Evolutionary conservation across 2,329 filamentous ascomycete genomes (phyloP).

Genomic region (Exophiala dermatitidis): DNA sequence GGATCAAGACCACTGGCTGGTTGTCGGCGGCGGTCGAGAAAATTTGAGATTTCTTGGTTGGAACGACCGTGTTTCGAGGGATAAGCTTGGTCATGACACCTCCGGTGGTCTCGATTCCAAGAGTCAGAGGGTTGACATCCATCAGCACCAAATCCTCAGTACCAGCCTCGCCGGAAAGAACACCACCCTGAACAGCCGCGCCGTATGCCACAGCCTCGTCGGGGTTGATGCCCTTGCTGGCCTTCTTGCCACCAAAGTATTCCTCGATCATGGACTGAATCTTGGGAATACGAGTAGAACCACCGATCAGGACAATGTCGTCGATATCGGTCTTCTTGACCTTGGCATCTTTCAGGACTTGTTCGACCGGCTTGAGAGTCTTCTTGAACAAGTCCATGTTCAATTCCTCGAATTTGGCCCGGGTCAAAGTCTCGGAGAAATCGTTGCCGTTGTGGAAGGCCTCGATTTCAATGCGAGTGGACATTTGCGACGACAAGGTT

Average conservation of each 20-base stretch:
- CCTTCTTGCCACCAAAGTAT: conserved; percentile 92
- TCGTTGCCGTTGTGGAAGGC: conserved; percentile 94
- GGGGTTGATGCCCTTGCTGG: conserved; percentile 98
- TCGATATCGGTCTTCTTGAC: conserved; percentile 91
- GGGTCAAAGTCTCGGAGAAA: conserved; percentile 96
- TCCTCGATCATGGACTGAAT: conserved; percentile 91
- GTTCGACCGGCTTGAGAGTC: conserved; percentile 96
- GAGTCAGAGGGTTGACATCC: conserved; percentile 93
- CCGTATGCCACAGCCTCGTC: conserved; percentile 98
- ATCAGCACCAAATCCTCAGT: conserved; percentile 80
- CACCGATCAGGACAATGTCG: conserved; percentile 96
- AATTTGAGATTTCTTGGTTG: conserved; percentile 94
- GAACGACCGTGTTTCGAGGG: conserved; percentile 87
- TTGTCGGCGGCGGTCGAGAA: conserved; percentile 96
- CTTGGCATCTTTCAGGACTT: conserved; percentile 97
- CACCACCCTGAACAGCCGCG: conserved; percentile 93
- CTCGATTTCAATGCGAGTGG: conserved; percentile 91
- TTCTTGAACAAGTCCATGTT: conserved; percentile 99
- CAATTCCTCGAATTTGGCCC: conserved; percentile 98
- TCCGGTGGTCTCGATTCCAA: conserved; percentile 95
- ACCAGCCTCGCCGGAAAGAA: conserved; percentile 80
- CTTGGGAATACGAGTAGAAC: conserved; percentile 98
- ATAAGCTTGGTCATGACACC: conserved; percentile 98
- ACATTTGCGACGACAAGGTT: conserved; percentile 89
- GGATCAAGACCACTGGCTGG: conserved; percentile 90